Base-by-base conservation (phyloP, 768 basidiomycete genomes). In the Tylopilus cervinicoccineus region DNA sequence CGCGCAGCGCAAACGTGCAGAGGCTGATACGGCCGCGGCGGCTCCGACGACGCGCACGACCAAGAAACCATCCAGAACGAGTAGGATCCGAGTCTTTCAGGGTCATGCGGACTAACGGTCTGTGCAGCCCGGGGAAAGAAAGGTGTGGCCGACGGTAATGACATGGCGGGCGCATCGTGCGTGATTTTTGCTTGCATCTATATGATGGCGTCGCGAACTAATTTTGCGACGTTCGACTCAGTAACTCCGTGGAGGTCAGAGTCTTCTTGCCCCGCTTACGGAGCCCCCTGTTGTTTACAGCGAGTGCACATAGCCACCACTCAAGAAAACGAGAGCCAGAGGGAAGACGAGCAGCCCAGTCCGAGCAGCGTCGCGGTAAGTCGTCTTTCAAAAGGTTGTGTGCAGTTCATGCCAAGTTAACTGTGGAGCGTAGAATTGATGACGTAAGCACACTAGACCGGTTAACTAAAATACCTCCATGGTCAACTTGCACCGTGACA, bases 1-100 rank as follows among this genome's bases (percentile, higher is more conserved):
- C 33, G 13, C 6, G 23, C 59, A 87, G 85, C 72, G 84, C 55
- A 87, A 86, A 71, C 81, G 77, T 65, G 65, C 66, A 20, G 76
- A 75, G 26, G 73, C 74, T 32, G 46, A 58, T 58, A 65, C 63
- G 29, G 5, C 54, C 24, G 27, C 24, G 31, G 63, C 57, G 48
- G 59, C 63, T 16, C 37, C 71, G 28, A 52, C 72, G 53, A 67
- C 76, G 57, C 75, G 76, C 63, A 58, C 70, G 28, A 76, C 75
- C 29, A 75, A 71, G 44, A 75, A 72, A 52, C 75, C 78, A 14
- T 58, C 74, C 33, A 74, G 74, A 49, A 63, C 44, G 37, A 50
- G 66, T 69, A 43, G 26, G 62, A 42, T 51, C 8, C 23, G 38
- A 32, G 19, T 37, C 19, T 32, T 57, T 60, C 49, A 60, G 68